Percentiles rank a stretch among this genome's conserved stretches.
Conservation (phyloP, 768 basidiomycete species). For the Xerocomus potaroensis region DNA sequence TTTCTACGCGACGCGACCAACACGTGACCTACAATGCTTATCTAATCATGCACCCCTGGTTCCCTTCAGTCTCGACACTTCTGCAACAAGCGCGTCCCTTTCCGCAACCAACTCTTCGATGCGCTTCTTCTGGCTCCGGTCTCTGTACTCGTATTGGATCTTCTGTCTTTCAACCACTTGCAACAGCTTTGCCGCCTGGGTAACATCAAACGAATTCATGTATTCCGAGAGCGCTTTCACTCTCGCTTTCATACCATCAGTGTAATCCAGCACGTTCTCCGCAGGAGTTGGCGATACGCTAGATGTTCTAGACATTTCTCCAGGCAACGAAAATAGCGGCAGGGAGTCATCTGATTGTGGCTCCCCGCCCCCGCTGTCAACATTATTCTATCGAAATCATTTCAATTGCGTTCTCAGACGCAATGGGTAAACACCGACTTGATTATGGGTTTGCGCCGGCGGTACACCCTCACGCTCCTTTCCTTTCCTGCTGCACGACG, state of each 20-base stretch:
- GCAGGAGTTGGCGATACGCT: conserved; percentile 23
- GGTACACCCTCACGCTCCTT: conserved; percentile 23
- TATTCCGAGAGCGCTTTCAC: conserved; percentile 24
- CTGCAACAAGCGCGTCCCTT: conserved; percentile 10
- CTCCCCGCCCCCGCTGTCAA: neutral
- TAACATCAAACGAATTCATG: conserved; percentile 26
- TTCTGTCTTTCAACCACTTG: conserved; percentile 22
- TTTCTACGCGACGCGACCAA: conserved; percentile 24
- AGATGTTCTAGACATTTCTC: conserved; percentile 7
- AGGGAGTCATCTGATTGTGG: conserved; percentile 12
- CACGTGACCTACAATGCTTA: conserved; percentile 25
- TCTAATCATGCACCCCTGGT: conserved; percentile 22
- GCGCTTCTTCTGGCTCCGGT: conserved; percentile 19
- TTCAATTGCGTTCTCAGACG: neutral
- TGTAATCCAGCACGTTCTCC: conserved; percentile 26
- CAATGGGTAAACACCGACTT: conserved; percentile 13
- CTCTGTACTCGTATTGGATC: conserved; percentile 19
- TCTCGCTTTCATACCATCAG: conserved; percentile 17
- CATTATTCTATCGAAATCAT: conserved; percentile 1
- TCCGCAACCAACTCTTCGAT: conserved; percentile 20
- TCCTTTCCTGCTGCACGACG: conserved; percentile 18
- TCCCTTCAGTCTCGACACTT: conserved; percentile 16
- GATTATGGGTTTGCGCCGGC: neutral
- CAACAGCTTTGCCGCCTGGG: conserved; percentile 11
- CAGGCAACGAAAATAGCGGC: conserved; percentile 17